Conservation (phyloP, 2,329 filamentous ascomycete genomes). For the Xylariaceae sp. region DNA sequence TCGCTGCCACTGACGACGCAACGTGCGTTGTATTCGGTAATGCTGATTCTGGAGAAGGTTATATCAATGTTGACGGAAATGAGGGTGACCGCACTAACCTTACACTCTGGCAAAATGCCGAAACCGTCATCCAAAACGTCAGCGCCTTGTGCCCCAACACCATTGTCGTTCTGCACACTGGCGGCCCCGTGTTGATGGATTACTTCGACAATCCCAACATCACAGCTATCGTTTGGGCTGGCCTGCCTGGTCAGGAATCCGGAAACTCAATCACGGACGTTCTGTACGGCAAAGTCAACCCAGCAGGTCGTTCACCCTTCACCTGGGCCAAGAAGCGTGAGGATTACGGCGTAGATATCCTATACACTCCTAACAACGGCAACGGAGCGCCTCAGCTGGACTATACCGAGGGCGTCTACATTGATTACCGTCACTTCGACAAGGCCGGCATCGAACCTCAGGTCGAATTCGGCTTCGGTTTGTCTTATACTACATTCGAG, state of each 20-base stretch:
- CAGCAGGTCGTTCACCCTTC: conserved; percentile 72
- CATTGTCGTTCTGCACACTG: conserved; percentile 84
- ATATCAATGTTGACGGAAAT: conserved; percentile 77
- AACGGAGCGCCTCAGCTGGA: conserved; percentile 63
- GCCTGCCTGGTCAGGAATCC: conserved; percentile 77
- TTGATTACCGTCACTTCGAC: conserved; percentile 78
- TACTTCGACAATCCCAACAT: conserved; percentile 75
- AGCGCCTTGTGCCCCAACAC: conserved; percentile 79
- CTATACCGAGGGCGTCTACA: conserved; percentile 74
- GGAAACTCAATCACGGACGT: conserved; percentile 76
- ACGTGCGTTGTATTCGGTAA: conserved; percentile 87
- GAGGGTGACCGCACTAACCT: conserved; percentile 88
- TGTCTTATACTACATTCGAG: conserved; percentile 75
- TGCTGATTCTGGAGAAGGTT: conserved; percentile 81
- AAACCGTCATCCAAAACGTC: conserved; percentile 76
- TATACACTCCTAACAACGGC: conserved; percentile 67
- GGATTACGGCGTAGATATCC: conserved; percentile 66
- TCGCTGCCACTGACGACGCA: conserved; percentile 60
- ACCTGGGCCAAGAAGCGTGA: conserved; percentile 67
- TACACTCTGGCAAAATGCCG: conserved; percentile 80
- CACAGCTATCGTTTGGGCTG: conserved; percentile 79
- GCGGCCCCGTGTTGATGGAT: conserved; percentile 73
- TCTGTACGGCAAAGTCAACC: conserved; percentile 78
- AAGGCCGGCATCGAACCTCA: conserved; percentile 60
- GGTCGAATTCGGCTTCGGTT: conserved; percentile 77